Percentiles rank a stretch among this genome's conserved stretches.
phyloP scores from a whole-genome alignment of 225 moss, liverwort and hornwort genomes.

The Sphagnum tenellum region DNA sequence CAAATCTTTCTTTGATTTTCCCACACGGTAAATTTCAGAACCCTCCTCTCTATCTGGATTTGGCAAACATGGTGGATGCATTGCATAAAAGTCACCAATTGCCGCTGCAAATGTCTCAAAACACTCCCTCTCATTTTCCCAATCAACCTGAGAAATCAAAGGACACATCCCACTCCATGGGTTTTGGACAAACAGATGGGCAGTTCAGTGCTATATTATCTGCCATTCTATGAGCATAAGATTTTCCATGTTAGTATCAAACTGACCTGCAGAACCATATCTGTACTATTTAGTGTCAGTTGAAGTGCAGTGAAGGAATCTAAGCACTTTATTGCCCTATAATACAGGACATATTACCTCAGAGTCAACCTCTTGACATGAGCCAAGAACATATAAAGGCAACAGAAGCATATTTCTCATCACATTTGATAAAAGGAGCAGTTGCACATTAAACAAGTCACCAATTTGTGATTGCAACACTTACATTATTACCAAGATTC shows the following conservation, averaged over 20 bases:
- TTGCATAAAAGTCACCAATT: slow-evolving; percentile 82
- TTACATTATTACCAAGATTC: slow-evolving; percentile 87
- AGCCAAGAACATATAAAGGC: no score
- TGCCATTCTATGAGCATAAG: no score
- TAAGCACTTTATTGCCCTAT: no score
- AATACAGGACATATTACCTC: no score
- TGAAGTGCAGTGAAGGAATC: no score
- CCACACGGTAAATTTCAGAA: slow-evolving; percentile 32
- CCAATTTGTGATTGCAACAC: neutral
- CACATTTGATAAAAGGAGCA: no score
- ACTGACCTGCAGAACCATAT: no score
- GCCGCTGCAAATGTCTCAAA: slow-evolving; percentile 89
- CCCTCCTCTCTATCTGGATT: slow-evolving; percentile 59
- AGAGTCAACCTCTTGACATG: no score
- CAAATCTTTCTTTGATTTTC: slow-evolving; percentile 21
- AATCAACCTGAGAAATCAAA: slow-evolving; percentile 55
- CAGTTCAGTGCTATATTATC: neutral
- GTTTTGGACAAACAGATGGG: neutral
- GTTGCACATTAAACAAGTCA: no score
- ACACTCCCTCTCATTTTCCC: slow-evolving; percentile 90
- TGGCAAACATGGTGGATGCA: slow-evolving; percentile 67
- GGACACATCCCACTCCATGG: neutral
- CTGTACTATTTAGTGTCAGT: no score
- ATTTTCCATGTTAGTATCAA: no score
- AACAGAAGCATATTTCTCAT: no score